phyloP scores from a whole-genome alignment of 345 rosid genomes.

The Lumnitzera racemosa region DNA sequence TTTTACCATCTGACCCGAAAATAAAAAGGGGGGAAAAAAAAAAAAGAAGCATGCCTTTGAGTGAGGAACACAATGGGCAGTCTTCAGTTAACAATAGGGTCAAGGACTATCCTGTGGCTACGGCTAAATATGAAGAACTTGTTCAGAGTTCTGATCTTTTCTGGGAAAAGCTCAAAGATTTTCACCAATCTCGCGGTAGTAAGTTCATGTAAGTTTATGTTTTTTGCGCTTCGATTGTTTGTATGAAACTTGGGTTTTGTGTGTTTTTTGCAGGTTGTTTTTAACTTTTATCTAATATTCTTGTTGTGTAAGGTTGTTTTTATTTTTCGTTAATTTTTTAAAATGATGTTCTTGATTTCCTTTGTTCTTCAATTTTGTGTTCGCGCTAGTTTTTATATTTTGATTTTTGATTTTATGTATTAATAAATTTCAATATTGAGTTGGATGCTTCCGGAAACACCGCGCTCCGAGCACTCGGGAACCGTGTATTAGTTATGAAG shows the following conservation, averaged over 20 bases:
- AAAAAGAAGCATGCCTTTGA: neutral
- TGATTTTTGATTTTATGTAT: too few species aligned
- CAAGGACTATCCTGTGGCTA: constrained; percentile 33
- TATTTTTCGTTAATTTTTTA: too few species aligned
- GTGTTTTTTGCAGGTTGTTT: constrained; percentile 2
- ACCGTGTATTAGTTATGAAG: too few species aligned
- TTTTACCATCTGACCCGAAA: too few species aligned
- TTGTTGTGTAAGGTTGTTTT: neutral
- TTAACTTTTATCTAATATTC: neutral
- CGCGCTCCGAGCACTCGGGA: too few species aligned
- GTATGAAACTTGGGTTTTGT: constrained; percentile 1
- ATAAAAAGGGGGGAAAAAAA: too few species aligned
- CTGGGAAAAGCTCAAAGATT: constrained; percentile 60
- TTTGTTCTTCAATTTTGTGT: too few species aligned
- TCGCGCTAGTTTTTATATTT: too few species aligned
- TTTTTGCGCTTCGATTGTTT: neutral
- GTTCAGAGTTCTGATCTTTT: constrained; percentile 56
- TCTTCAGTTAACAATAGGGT: constrained; percentile 9
- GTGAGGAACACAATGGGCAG: constrained; percentile 28
- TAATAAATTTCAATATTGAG: too few species aligned
- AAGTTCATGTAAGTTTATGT: constrained; percentile 44
- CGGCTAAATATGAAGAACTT: constrained; percentile 52
- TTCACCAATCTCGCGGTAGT: constrained; percentile 35
- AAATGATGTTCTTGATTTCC: too few species aligned
- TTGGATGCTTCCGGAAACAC: too few species aligned